Percentiles rank a stretch among this genome's conserved stretches.
Conservation (phyloP, 1,284 basidiomycete genomes). For the Apiotrichum siamense region DNA sequence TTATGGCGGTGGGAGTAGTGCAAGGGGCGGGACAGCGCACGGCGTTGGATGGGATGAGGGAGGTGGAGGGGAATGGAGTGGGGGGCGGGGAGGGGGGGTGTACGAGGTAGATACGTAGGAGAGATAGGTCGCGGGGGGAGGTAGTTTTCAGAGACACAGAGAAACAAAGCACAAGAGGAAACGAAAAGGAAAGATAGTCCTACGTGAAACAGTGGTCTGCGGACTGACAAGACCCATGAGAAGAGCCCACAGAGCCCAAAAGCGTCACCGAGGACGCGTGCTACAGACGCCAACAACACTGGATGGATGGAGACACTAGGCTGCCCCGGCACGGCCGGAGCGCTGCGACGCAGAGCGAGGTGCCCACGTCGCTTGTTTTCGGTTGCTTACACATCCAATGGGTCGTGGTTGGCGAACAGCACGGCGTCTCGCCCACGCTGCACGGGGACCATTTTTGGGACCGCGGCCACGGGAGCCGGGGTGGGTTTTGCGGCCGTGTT, state of each 20-base stretch:
- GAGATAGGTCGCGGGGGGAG: not conserved
- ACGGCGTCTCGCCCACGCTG: slow-evolving; percentile 40
- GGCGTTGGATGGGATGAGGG: not conserved
- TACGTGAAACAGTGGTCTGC: not conserved
- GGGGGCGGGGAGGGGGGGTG: not conserved
- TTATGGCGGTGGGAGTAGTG: not conserved
- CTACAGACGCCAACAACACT: slow-evolving; percentile 1
- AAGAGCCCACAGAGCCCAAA: not conserved
- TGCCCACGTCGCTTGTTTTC: not conserved
- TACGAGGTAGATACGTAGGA: not conserved
- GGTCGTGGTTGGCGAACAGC: slow-evolving; percentile 29
- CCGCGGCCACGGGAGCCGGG: slow-evolving; percentile 6
- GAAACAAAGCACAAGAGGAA: not conserved
- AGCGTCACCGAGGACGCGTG: slow-evolving; percentile 2
- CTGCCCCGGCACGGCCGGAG: not conserved
- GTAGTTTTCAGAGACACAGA: not conserved
- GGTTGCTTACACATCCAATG: slow-evolving; percentile 20
- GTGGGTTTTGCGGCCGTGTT: not conserved
- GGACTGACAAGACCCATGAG: not conserved
- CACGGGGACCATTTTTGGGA: slow-evolving; percentile 19
- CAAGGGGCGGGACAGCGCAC: not conserved
- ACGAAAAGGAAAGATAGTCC: no score
- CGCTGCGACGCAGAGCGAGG: not conserved
- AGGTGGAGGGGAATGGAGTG: not conserved
- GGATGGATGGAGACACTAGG: not conserved